phyloP scores from a whole-genome alignment of 2,329 filamentous ascomycete species.

The Cladophialophora yegresii region DNA sequence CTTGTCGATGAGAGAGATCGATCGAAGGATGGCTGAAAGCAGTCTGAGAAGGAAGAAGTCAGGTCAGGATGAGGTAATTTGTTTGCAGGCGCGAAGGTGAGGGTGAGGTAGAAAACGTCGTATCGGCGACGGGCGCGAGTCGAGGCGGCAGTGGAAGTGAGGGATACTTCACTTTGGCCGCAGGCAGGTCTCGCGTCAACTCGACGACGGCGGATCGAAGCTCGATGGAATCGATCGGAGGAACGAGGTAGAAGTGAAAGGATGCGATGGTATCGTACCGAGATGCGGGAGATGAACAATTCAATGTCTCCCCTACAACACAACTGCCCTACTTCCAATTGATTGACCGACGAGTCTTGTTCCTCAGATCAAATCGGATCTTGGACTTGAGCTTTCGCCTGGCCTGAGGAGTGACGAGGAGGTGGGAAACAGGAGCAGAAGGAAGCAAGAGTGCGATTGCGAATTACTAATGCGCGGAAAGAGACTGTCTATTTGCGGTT shows the following conservation, averaged over 20 bases:
- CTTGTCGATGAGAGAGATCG: constrained; percentile 30
- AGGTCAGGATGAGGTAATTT: constrained; percentile 22
- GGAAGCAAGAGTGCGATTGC: constrained; percentile 27
- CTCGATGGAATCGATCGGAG: constrained; percentile 13
- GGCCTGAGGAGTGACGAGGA: constrained; percentile 21
- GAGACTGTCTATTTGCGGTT: constrained; percentile 31
- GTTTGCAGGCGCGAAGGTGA: constrained; percentile 3
- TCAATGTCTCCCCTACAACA: constrained; percentile 85
- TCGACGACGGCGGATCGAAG: constrained; percentile 24
- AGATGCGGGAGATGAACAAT: constrained; percentile 89
- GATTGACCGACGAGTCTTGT: constrained; percentile 22
- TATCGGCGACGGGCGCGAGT: constrained; percentile 21
- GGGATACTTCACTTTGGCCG: constrained; percentile 17
- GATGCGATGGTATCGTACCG: constrained; percentile 47
- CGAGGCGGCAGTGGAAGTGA: constrained; percentile 21
- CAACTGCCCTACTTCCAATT: constrained; percentile 32
- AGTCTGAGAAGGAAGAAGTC: constrained; percentile 36
- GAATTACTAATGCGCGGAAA: constrained; percentile 36
- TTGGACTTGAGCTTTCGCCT: constrained; percentile 5
- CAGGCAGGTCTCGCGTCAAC: constrained; percentile 22
- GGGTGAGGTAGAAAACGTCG: constrained; percentile 19
- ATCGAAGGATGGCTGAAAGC: constrained; percentile 34
- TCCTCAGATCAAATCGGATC: constrained; percentile 15
- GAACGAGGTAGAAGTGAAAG: constrained; percentile 23
- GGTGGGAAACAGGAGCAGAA: constrained; percentile 25